Conservation (phyloP, 2,329 filamentous ascomycete species). For the Endocalyx cinctus region DNA sequence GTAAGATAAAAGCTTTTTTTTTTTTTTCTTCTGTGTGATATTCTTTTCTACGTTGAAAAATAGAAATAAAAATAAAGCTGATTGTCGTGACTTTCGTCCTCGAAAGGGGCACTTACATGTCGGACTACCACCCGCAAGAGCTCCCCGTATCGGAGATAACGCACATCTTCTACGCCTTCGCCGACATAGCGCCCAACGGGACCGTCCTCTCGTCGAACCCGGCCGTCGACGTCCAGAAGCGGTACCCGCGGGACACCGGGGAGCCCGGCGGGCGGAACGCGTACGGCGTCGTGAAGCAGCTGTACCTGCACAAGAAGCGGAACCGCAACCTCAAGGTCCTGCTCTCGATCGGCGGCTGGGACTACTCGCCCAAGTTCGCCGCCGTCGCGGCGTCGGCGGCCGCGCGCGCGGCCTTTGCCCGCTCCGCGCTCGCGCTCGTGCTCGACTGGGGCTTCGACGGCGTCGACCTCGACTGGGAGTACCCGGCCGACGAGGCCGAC, state of each 20-base stretch:
- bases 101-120: conserved; percentile 34
- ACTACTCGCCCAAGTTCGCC: conserved; percentile 66
- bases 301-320: conserved; percentile 70
- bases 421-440: conserved; percentile 63
- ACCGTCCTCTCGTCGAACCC: conserved; percentile 54
- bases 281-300: conserved; percentile 74
- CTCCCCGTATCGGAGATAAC: conserved; percentile 66
- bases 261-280: conserved; percentile 52
- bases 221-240: conserved; percentile 62
- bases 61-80: too few species aligned
- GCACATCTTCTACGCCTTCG: conserved; percentile 63
- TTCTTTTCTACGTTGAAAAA: conserved; percentile 4
- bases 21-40: not conserved
- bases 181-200: conserved; percentile 40
- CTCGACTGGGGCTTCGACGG: conserved; percentile 61
- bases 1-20: conserved; percentile 33
- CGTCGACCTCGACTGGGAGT: conserved; percentile 56
- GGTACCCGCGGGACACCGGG: conserved; percentile 57
- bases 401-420: conserved; percentile 62
- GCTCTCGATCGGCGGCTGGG: conserved; percentile 81
- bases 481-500: conserved; percentile 36
- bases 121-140: conserved; percentile 61
- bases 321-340: conserved; percentile 74
- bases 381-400: conserved; percentile 55
- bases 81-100: too few species aligned